These are phyloP conservation scores for Aspergillus ruber DNA, from an alignment of 2,329 filamentous ascomycete genomes.

Conservation along the genomic window DNA sequence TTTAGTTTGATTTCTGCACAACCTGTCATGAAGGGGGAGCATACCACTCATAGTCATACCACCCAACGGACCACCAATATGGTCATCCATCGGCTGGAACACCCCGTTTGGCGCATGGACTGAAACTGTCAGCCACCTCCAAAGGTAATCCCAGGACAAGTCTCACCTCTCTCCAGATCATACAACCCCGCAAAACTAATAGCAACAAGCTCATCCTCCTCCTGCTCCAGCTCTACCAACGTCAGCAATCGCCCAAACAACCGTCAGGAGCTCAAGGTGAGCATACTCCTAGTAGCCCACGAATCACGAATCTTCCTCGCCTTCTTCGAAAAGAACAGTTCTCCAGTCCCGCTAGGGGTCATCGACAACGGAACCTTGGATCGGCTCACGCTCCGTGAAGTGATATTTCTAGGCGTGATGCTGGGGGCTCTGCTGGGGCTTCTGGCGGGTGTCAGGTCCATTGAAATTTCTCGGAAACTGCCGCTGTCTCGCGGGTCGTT, in stretches of 20 bases:
- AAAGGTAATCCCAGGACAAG: background rate
- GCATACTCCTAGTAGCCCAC: slow-evolving; percentile 22
- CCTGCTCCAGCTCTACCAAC: slow-evolving; percentile 18
- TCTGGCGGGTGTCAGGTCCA: background rate
- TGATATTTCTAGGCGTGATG: slow-evolving; percentile 10
- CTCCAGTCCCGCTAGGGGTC: slow-evolving; percentile 1
- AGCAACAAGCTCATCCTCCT: slow-evolving; percentile 25
- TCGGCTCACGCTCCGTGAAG: background rate
- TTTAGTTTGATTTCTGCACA: background rate
- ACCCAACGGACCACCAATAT: slow-evolving; percentile 1
- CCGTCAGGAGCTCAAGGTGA: background rate
- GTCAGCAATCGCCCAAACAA: background rate
- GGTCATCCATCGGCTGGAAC: slow-evolving; percentile 12
- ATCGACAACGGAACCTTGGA: slow-evolving; percentile 10
- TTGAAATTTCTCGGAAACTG: slow-evolving; percentile 1
- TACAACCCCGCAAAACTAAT: slow-evolving; percentile 24
- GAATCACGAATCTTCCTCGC: slow-evolving; percentile 21
- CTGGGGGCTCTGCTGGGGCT: slow-evolving; percentile 15
- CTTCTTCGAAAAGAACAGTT: slow-evolving; percentile 16
- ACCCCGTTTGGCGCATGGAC: slow-evolving; percentile 22
- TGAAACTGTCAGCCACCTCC: slow-evolving; percentile 1
- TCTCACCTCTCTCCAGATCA: slow-evolving; percentile 22
- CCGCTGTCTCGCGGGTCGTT: slow-evolving; percentile 17
- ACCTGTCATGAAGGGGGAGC: background rate
- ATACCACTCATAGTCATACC: slow-evolving; percentile 12